phyloP scores from a whole-genome alignment of 1,139 yeast species.

The Pichia inconspicua region DNA sequence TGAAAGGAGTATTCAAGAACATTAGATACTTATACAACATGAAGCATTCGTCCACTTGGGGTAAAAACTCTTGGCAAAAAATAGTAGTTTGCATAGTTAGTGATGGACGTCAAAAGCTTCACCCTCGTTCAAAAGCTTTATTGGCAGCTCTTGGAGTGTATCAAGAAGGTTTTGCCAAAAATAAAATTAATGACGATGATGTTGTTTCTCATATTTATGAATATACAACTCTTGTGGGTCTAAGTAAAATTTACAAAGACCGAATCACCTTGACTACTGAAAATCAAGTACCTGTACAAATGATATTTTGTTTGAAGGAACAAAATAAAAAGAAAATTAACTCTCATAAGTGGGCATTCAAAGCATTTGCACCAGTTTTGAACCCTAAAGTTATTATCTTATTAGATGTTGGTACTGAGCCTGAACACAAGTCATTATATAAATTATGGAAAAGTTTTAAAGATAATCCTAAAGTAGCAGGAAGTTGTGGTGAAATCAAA shows the following conservation, averaged over 20 bases:
- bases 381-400: conserved; percentile 65
- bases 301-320: conserved; percentile 71
- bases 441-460: conserved; percentile 71
- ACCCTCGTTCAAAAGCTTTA: conserved; percentile 56
- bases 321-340: conserved; percentile 69
- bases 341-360: conserved; percentile 81
- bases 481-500: conserved; percentile 81
- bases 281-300: conserved; percentile 61
- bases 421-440: conserved; percentile 63
- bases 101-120: conserved; percentile 67
- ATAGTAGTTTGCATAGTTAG: conserved; percentile 67
- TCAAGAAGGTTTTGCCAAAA: conserved; percentile 79
- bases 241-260: conserved; percentile 48
- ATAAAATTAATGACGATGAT: conserved; percentile 59
- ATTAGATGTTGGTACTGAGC: conserved; percentile 76
- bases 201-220: conserved; percentile 74
- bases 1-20: conserved; percentile 71
- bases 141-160: conserved; percentile 68
- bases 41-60: conserved; percentile 62
- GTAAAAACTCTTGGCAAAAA: conserved; percentile 73
- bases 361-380: conserved; percentile 65
- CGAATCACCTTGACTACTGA: conserved; percentile 44
- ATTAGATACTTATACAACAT: conserved; percentile 53
- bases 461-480: conserved; percentile 63
- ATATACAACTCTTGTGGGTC: conserved; percentile 72